A percentile compares a stretch with the other conserved stretches of the same genome.
phyloP scores from a whole-genome alignment of 2,329 filamentous ascomycete genomes.

The Volutella citrinella region DNA sequence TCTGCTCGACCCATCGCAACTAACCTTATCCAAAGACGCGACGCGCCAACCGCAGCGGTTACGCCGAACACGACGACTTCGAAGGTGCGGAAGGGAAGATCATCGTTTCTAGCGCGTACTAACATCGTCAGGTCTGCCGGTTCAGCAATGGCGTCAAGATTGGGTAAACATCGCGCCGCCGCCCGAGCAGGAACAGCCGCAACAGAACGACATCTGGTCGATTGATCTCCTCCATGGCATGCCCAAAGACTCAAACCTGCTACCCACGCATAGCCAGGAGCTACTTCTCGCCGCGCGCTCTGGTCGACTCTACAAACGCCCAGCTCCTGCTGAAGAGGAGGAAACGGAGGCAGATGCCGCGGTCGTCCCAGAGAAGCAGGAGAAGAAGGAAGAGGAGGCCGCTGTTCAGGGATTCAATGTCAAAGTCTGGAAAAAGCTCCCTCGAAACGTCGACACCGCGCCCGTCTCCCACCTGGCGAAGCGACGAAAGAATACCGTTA shows the following conservation, averaged over 20 bases:
- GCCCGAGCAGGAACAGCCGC: constrained; percentile 58
- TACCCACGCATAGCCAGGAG: constrained; percentile 77
- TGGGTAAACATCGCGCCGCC: constrained; percentile 66
- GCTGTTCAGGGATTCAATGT: constrained; percentile 51
- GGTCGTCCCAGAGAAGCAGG: constrained; percentile 46
- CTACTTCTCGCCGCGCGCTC: constrained; percentile 78
- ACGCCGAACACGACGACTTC: constrained; percentile 60
- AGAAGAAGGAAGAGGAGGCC: constrained; percentile 64
- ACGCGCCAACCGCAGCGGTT: constrained; percentile 54
- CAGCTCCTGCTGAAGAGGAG: constrained; percentile 59
- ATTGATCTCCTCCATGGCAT: constrained; percentile 72
- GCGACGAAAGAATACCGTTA: constrained; percentile 59
- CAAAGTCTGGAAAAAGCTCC: constrained; percentile 60
- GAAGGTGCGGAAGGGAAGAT: constrained; percentile 42
- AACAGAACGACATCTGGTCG: constrained; percentile 68
- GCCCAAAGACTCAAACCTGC: constrained; percentile 79
- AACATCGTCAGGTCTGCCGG: constrained; percentile 67
- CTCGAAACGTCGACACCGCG: constrained; percentile 54
- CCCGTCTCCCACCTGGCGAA: constrained; percentile 57
- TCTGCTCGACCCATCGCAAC: constrained; percentile 8
- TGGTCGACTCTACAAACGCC: constrained; percentile 71
- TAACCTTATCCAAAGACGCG: constrained; percentile 42
- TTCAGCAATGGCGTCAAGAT: constrained; percentile 84
- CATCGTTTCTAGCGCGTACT: constrained; percentile 12
- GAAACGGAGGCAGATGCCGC: constrained; percentile 50